Conservation (phyloP, 139 green algal species). For the Nannochloris sp. region DNA sequence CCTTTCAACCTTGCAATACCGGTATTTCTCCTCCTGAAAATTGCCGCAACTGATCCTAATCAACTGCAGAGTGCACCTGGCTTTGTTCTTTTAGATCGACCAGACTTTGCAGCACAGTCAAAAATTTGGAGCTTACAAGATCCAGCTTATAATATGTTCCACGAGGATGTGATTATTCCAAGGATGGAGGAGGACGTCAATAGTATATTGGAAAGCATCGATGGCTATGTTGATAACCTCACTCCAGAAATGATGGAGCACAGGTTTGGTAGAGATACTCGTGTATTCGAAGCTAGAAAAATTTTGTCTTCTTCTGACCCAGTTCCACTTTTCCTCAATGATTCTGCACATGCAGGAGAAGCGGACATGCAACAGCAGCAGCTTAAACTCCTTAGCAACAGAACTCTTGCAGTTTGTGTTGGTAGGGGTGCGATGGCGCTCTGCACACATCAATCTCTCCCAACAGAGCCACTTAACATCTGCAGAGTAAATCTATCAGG, state of each 20-base stretch:
- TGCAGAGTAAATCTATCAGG: slow-evolving; percentile 67
- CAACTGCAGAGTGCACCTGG: too few species aligned
- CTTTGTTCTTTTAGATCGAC: too few species aligned
- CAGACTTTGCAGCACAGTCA: too few species aligned
- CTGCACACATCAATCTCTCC: slow-evolving; percentile 36
- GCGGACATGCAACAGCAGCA: neutral
- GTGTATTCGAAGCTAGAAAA: neutral
- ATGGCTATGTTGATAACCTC: neutral
- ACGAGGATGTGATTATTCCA: neutral
- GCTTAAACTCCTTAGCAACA: neutral
- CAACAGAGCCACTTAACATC: slow-evolving; percentile 68
- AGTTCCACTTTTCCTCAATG: neutral
- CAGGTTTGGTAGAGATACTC: slow-evolving; percentile 3
- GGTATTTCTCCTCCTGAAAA: too few species aligned
- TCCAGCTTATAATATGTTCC: too few species aligned
- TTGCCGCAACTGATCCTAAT: too few species aligned
- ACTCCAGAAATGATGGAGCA: neutral
- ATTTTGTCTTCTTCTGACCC: neutral
- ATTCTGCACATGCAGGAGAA: neutral
- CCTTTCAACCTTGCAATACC: too few species aligned
- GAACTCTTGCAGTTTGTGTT: slow-evolving; percentile 2
- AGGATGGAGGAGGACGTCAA: neutral
- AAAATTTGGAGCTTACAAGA: too few species aligned
- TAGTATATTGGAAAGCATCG: neutral
- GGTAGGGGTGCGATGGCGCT: slow-evolving; percentile 27